phyloP scores from a whole-genome alignment of 2,329 filamentous ascomycete genomes.

The Huntiella abstrusa region DNA sequence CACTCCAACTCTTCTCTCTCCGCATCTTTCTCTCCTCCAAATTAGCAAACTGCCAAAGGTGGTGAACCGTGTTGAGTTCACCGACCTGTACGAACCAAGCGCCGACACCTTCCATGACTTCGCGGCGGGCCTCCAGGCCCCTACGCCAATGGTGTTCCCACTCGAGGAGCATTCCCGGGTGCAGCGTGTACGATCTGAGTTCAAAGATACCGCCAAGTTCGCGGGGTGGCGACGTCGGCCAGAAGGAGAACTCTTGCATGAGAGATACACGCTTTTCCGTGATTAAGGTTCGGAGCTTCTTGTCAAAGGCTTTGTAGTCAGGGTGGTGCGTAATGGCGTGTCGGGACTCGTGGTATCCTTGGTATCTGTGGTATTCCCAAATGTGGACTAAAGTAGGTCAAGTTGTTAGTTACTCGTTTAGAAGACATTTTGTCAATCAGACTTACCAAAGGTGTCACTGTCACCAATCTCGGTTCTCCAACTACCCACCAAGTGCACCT shows the following conservation, averaged over 20 bases:
- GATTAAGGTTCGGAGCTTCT: conserved; percentile 70
- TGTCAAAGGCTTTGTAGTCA: conserved; percentile 68
- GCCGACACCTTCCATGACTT: conserved; percentile 96
- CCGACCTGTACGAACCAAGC: conserved; percentile 99
- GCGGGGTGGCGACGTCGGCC: conserved; percentile 85
- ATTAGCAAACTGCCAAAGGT: conserved; percentile 97
- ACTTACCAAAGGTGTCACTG: conserved; percentile 82
- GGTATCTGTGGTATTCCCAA: conserved; percentile 97
- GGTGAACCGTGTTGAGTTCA: conserved; percentile 91
- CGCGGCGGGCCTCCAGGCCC: conserved; percentile 71
- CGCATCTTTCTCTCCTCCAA: conserved; percentile 80
- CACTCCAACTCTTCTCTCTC: conserved; percentile 85
- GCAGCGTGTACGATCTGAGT: conserved; percentile 85
- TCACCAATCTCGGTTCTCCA: conserved; percentile 97
- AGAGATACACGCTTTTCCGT: conserved; percentile 69
- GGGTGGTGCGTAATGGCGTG: conserved; percentile 68
- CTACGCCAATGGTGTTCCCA: conserved; percentile 98
- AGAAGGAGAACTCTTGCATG: conserved; percentile 99
- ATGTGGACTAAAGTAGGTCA: conserved; percentile 59
- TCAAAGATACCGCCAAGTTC: conserved; percentile 86
- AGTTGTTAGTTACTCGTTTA: not conserved
- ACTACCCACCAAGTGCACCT: conserved; percentile 89
- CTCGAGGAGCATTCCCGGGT: conserved; percentile 87
- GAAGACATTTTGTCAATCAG: not conserved
- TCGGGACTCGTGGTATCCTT: conserved; percentile 84